Evolutionary conservation across 805 yeast species (phyloP).

Genomic region (Starmerella bombi): DNA sequence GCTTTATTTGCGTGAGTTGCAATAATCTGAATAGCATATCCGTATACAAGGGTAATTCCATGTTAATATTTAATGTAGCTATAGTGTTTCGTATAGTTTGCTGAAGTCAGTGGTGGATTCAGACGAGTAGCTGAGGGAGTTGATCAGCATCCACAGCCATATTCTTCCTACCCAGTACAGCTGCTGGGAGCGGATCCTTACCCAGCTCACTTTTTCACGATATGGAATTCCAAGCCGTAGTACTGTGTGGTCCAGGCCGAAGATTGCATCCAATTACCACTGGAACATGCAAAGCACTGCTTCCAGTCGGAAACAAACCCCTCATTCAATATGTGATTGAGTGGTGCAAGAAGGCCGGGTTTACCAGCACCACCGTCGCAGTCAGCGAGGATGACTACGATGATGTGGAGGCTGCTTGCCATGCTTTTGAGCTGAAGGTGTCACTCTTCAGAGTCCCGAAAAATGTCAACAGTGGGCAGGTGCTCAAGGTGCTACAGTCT

Average conservation of each 20-base stretch:
- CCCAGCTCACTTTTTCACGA: background rate
- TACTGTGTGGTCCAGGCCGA: constrained; percentile 77
- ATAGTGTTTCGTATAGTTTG: background rate
- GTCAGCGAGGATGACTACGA: constrained; percentile 37
- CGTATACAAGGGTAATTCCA: no score
- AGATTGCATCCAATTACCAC: constrained; percentile 56
- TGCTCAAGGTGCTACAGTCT: constrained; percentile 10
- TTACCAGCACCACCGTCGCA: constrained; percentile 48
- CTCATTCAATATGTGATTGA: constrained; percentile 76
- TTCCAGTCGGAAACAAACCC: constrained; percentile 83
- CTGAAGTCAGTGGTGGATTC: no score
- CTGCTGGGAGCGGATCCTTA: background rate
- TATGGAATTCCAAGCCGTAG: constrained; percentile 88
- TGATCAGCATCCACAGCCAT: background rate
- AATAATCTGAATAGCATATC: no score
- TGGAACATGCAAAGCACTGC: constrained; percentile 67
- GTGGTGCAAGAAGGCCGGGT: constrained; percentile 86
- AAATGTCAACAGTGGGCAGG: constrained; percentile 16
- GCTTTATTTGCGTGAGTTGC: no score
- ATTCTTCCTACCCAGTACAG: background rate
- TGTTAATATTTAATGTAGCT: no score
- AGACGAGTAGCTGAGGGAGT: no score
- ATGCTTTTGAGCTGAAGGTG: constrained; percentile 6
- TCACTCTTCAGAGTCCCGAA: constrained; percentile 8
- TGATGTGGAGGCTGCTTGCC: constrained; percentile 20